phyloP scores from a whole-genome alignment of 805 yeast genomes.

The Candida anglica region DNA sequence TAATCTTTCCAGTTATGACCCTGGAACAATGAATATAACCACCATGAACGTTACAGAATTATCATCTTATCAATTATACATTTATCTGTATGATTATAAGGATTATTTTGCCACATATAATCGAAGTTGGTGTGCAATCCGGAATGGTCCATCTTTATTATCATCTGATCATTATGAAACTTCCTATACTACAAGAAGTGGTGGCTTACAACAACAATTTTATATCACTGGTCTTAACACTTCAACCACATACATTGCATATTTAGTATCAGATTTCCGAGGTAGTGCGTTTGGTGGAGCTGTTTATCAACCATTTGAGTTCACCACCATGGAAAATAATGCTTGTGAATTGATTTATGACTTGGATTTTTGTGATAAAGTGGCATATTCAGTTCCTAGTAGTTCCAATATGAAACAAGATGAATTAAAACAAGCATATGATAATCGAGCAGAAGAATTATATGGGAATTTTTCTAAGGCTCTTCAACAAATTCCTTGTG shows the following conservation, averaged over 20 bases:
- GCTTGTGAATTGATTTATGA: conserved; percentile 75
- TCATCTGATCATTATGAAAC: conserved; percentile 18
- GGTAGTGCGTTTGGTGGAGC: conserved; percentile 53
- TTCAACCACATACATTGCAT: conserved; percentile 62
- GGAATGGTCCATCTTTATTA: conserved; percentile 44
- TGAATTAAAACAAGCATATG: conserved; percentile 45
- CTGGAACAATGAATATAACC: conserved; percentile 8
- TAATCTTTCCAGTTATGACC: conserved; percentile 27
- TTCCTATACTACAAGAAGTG: conserved; percentile 42
- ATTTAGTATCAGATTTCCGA: conserved; percentile 48
- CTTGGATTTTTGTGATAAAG: conserved; percentile 71
- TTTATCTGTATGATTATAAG: conserved; percentile 42
- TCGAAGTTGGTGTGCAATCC: conserved; percentile 70
- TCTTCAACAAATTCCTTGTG: conserved; percentile 73
- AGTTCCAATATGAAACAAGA: conserved; percentile 7
- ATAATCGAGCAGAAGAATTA: conserved; percentile 50
- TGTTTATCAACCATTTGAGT: conserved; percentile 51
- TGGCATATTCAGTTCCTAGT: conserved; percentile 84
- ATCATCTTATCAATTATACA: conserved; percentile 36
- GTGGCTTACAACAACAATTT: conserved; percentile 56
- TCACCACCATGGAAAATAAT: conserved; percentile 49
- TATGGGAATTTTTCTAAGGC: conserved; percentile 72
- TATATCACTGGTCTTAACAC: conserved; percentile 56
- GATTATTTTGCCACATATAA: conserved; percentile 37
- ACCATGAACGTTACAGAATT: conserved; percentile 18